Evolutionary conservation across 2,329 filamentous ascomycete genomes (phyloP), one percentile per base, ranked within the genome.

Genomic region (Alternaria tenuissima): DNA sequence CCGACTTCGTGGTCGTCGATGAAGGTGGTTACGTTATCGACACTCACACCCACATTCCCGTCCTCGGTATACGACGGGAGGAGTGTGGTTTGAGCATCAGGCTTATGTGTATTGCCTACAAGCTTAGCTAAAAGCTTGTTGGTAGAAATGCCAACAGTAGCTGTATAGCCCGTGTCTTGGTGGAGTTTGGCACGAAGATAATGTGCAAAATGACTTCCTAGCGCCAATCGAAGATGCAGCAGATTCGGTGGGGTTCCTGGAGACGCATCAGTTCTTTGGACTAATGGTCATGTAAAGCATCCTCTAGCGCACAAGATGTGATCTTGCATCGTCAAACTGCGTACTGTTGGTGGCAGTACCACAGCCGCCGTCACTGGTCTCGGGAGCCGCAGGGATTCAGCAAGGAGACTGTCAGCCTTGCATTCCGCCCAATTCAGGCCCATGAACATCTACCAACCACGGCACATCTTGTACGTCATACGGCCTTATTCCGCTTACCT

Each of bases 91-190:
- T 98, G 95, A 62, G 88, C 90, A 59, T 89, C 89, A 1, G 94
- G 94, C 79, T 98, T 98, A 76, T 97, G 88, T 59, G 90, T 82
- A 75, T 88, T 91, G 12, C 94, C 94, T 9, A 89, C 91, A 14
- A 98, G 84, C 78, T 98, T 98, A 59, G 91, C 88, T 11, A 97
- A 83, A 5, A 94, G 79, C 78, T 98, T 98, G 72, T 90, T 94
- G 0, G 92, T 96, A 3, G 93, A 90, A 22, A 98, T 88, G 4
- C 94, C 94, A 42, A 92, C 93, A 1, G 94, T 94, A 28, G 91
- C 91, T 0, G 93, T 97, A 78, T 94, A 97, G 1, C 93, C 92
- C 71, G 89, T 90, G 46, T 92, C 84, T 46, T 88, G 82, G 71
- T 96, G 91, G 11, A 98, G 82, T 71, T 87, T 86, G 57, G 85